These are phyloP conservation scores for Ogataea hybrid DNA, from an alignment of 1,139 yeast species.

Conservation along the genomic window DNA sequence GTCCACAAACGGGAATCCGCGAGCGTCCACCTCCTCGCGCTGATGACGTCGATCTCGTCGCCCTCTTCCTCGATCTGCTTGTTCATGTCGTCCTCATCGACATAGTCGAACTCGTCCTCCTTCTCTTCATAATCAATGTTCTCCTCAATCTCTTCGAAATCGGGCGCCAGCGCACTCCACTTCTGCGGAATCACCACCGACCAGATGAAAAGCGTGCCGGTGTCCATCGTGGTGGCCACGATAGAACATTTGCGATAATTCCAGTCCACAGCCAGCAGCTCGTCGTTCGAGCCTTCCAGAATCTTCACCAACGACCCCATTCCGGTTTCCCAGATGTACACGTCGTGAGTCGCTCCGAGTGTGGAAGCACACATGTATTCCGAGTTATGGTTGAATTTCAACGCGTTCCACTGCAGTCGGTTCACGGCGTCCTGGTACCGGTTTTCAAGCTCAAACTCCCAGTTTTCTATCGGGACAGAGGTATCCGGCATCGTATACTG, in stretches of 20 bases:
- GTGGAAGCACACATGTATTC: constrained; percentile 90
- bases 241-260: constrained; percentile 72
- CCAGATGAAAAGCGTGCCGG: constrained; percentile 85
- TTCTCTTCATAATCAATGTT: constrained; percentile 83
- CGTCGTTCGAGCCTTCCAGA: constrained; percentile 90
- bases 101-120: constrained; percentile 90
- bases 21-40: constrained; percentile 60
- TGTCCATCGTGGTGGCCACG: constrained; percentile 86
- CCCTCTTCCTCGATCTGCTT: constrained; percentile 66
- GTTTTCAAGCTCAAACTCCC: constrained; percentile 71
- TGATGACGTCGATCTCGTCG: constrained; percentile 65
- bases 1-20: constrained; percentile 54
- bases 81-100: constrained; percentile 61
- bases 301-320: constrained; percentile 87
- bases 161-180: constrained; percentile 98
- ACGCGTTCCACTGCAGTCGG: constrained; percentile 84
- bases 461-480: constrained; percentile 31
- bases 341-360: constrained; percentile 81
- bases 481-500: constrained; percentile 52
- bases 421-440: constrained; percentile 91
- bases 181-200: constrained; percentile 80
- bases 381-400: constrained; percentile 71
- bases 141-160: constrained; percentile 92
- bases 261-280: constrained; percentile 83
- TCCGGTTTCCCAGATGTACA: constrained; percentile 90